Base-by-base conservation (phyloP, 176 grass and related monocot species). In the Juncus effusus region DNA sequence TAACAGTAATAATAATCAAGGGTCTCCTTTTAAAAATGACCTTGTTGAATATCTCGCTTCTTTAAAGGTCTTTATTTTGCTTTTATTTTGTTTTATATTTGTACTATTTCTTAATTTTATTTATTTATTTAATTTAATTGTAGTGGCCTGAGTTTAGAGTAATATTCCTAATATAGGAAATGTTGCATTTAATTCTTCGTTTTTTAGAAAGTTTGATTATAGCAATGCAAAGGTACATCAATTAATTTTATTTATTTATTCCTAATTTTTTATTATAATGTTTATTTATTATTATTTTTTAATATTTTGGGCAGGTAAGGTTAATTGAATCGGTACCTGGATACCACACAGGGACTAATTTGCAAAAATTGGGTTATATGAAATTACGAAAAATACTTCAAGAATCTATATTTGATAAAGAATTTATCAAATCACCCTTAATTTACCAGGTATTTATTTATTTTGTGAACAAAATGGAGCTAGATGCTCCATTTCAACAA, bases 141-240 rank as follows among this genome's bases (percentile, higher is more conserved):
- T 87, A 97, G 93, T 92, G 77, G 84, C 85, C 93, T 69, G 88
- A 89, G 64, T 89, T 97, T 71, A 80, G 71, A 40, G 64, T 83
- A 82, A 82, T 65, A 66, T 97, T 55, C 93, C 85, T 13, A 54
- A 51, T 56, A 74, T 79, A 64, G 87, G 93, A 35, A 77, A 97
- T 89, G 85, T 97, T 59, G 81, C 10, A 68, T 84, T 91, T 77
- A 89, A 92, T 75, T 77, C 88, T 42, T 67, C 85, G 60, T 97
- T 97, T 77, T 89, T 97, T 66, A 73, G 74, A 65, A 96, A 83
- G 52, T 96, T 96, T 79, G 82, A 96, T 77, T 97, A 97, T 85
- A 91, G 82, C n/a, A 97, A 56, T 45, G 79, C 93, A 77, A 82
- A 63, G 88, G 93, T 92, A 75, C 65, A 70, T 28, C 19, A 28